Conservation (phyloP, 306 rosid species). For the Chamaecrista fasciculata region DNA sequence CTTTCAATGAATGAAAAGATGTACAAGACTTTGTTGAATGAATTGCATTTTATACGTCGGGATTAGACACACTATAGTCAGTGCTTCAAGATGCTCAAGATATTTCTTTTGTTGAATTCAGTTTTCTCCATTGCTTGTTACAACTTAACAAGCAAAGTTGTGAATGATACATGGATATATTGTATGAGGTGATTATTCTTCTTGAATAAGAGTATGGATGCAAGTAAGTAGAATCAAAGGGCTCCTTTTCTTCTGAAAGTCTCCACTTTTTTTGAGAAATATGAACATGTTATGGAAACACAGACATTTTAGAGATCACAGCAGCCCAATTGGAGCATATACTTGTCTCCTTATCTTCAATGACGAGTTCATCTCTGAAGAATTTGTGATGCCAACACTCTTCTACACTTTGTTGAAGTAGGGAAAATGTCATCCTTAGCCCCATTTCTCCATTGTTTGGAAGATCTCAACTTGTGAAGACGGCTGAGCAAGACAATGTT, state of each 20-base stretch:
- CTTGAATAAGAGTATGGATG: neutral
- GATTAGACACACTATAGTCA: slow-evolving; percentile 20
- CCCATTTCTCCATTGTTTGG: slow-evolving; percentile 12
- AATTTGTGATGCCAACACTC: slow-evolving; percentile 8
- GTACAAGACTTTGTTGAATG: slow-evolving; percentile 58
- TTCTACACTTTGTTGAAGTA: neutral
- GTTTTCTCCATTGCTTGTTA: neutral
- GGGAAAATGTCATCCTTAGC: neutral
- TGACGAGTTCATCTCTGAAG: slow-evolving; percentile 2
- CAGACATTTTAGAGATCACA: neutral
- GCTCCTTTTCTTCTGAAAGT: neutral
- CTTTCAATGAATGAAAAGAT: slow-evolving; percentile 44
- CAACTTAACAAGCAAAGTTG: slow-evolving; percentile 6
- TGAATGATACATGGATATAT: neutral
- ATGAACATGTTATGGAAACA: neutral
- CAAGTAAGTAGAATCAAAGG: neutral
- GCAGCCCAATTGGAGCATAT: slow-evolving; percentile 16
- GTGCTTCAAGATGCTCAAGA: neutral
- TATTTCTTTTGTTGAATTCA: neutral
- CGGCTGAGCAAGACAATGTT: too few relatives aligned
- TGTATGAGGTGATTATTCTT: neutral
- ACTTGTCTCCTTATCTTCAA: too few relatives aligned
- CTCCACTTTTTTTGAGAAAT: neutral
- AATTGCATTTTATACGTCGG: slow-evolving; percentile 45
- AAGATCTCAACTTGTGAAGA: neutral